Evolutionary conservation across 192 early-diverging fungal species (phyloP).

Genomic region (Rhizoclosmatium sp.): DNA sequence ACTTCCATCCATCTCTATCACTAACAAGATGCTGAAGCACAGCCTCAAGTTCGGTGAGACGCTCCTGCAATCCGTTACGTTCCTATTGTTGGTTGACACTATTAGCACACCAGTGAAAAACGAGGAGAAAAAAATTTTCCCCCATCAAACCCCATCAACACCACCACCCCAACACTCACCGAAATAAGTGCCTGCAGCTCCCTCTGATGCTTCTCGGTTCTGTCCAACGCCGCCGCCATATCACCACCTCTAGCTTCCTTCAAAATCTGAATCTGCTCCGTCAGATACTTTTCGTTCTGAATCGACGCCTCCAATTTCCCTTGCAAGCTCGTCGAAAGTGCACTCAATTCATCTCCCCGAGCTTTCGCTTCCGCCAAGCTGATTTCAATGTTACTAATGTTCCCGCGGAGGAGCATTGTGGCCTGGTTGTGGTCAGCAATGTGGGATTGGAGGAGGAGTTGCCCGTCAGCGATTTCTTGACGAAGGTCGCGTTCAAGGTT

Average conservation of each 20-base stretch:
- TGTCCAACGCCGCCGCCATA: slow-evolving; percentile 27
- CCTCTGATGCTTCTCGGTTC: slow-evolving; percentile 30
- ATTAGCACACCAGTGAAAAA: not conserved
- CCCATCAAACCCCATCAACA: not conserved
- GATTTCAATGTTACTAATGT: slow-evolving; percentile 10
- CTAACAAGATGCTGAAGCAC: slow-evolving; percentile 25
- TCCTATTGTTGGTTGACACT: slow-evolving; percentile 4
- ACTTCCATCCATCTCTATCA: slow-evolving; percentile 23
- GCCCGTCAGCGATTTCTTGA: slow-evolving; percentile 23
- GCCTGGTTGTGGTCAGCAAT: not conserved
- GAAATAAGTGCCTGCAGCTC: slow-evolving; percentile 12
- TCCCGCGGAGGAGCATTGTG: not conserved
- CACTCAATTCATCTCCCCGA: slow-evolving; percentile 10
- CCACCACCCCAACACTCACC: slow-evolving; percentile 1
- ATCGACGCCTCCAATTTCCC: slow-evolving; percentile 5
- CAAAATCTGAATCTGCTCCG: slow-evolving; percentile 34
- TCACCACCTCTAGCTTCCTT: slow-evolving; percentile 37
- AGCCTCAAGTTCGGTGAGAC: slow-evolving; percentile 22
- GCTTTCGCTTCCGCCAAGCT: slow-evolving; percentile 5
- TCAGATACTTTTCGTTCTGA: slow-evolving; percentile 34
- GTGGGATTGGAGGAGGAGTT: not conserved
- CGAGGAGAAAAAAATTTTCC: not conserved
- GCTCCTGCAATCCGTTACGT: not conserved
- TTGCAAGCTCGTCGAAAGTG: not conserved
- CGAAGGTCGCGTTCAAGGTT: slow-evolving; percentile 21